A percentile compares a stretch with the other conserved stretches of the same genome.
Conservation (phyloP, 2,329 filamentous ascomycete genomes). For the Colletotrichum liaoningense region DNA sequence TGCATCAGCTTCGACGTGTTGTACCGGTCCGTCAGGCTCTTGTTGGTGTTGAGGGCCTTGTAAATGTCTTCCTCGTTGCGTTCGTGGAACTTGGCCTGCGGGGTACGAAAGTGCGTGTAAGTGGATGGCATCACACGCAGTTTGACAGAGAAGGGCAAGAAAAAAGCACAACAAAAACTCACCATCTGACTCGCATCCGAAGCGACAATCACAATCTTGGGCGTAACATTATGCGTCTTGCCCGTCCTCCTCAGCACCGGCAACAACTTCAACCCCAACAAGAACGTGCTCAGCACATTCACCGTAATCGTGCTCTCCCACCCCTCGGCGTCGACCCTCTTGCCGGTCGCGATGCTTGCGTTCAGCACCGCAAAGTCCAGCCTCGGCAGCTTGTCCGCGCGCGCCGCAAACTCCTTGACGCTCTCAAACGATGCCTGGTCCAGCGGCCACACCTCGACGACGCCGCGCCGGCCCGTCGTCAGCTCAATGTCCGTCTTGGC, state of each 20-base stretch:
- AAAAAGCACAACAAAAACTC: background rate
- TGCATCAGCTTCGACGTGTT: slow-evolving; percentile 49
- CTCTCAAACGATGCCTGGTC: slow-evolving; percentile 49
- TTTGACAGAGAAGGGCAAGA: background rate
- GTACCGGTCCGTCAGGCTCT: slow-evolving; percentile 47
- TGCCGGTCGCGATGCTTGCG: slow-evolving; percentile 43
- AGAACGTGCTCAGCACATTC: slow-evolving; percentile 59
- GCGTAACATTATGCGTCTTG: slow-evolving; percentile 44
- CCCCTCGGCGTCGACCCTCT: slow-evolving; percentile 45
- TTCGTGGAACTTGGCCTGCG: slow-evolving; percentile 48
- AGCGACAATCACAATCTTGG: slow-evolving; percentile 51
- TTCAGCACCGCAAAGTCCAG: slow-evolving; percentile 52
- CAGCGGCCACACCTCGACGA: slow-evolving; percentile 56
- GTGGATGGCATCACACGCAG: background rate
- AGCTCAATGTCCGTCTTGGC: slow-evolving; percentile 49
- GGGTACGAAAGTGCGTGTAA: background rate
- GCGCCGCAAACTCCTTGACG: slow-evolving; percentile 47
- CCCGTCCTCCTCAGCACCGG: slow-evolving; percentile 53
- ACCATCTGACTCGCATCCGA: slow-evolving; percentile 49
- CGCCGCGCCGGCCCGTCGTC: slow-evolving; percentile 20
- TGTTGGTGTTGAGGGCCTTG: slow-evolving; percentile 44
- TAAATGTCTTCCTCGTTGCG: slow-evolving; percentile 46
- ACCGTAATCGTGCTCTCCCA: slow-evolving; percentile 56
- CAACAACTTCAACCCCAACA: slow-evolving; percentile 56
- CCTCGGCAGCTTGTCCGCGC: slow-evolving; percentile 44